phyloP scores from a whole-genome alignment of 2,329 filamentous ascomycete species.

The Penicillium sp. region DNA sequence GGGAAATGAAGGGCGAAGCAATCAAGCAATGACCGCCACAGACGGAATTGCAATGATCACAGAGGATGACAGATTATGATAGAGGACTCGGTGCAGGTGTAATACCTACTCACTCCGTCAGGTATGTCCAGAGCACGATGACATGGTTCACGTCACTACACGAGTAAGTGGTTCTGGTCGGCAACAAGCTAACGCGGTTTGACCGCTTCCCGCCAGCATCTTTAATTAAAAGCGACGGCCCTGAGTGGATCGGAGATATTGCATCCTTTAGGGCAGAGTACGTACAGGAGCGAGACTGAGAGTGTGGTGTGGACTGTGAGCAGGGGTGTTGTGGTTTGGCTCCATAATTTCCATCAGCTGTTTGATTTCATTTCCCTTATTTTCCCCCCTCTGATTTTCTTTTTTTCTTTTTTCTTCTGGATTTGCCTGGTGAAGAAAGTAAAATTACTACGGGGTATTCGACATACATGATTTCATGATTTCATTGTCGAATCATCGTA shows the following conservation, averaged over 20 bases:
- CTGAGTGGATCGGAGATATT: constrained; percentile 19
- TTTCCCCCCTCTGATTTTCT: not conserved
- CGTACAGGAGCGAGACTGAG: not conserved
- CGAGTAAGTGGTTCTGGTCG: no score
- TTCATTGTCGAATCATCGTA: not conserved
- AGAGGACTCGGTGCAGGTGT: no score
- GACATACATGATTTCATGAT: not conserved
- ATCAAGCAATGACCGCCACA: not conserved
- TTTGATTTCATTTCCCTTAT: not conserved
- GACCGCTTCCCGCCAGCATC: constrained; percentile 16
- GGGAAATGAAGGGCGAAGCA: constrained; percentile 3
- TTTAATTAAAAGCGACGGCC: constrained; percentile 21
- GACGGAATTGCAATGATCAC: not conserved
- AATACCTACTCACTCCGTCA: no score
- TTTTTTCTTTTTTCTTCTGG: not conserved
- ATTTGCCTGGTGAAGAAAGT: not conserved
- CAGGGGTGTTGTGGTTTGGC: not conserved
- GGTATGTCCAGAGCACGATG: no score
- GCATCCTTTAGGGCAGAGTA: not conserved
- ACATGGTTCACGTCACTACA: no score
- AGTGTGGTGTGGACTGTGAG: not conserved
- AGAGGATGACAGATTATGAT: no score
- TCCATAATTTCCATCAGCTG: not conserved
- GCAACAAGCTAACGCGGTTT: constrained; percentile 3
- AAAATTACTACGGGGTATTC: not conserved